Evolutionary conservation across 164 flowering plant genomes (phyloP).

Genomic region (Vitis riparia): DNA sequence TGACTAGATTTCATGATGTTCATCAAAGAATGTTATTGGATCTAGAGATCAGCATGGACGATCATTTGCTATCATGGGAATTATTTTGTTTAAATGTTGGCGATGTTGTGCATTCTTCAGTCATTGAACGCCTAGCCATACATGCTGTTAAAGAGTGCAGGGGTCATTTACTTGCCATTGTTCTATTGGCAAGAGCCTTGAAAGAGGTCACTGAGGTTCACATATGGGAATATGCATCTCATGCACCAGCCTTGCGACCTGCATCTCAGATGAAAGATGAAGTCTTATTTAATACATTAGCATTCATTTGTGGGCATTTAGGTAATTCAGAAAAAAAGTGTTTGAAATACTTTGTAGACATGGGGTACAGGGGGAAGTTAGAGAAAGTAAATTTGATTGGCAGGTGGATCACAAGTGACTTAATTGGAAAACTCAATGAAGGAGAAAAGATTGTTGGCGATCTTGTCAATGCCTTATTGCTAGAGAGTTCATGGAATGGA

Average conservation of each 20-base stretch:
- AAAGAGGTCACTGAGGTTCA: background rate
- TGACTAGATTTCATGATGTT: too few species aligned
- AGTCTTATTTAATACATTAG: too few species aligned
- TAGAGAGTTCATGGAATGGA: background rate
- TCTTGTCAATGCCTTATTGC: too few species aligned
- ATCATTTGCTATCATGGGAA: too few species aligned
- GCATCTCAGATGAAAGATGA: too few species aligned
- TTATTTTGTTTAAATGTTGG: background rate
- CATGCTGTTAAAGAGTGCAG: constrained; percentile 4
- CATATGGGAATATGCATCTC: constrained; percentile 1
- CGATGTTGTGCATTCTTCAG: background rate
- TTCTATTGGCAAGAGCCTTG: constrained; percentile 1
- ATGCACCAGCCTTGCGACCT: background rate
- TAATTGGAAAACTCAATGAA: background rate
- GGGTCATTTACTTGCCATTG: background rate
- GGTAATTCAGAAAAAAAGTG: too few species aligned
- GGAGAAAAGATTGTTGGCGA: background rate
- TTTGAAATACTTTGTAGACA: background rate
- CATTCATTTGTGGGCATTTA: too few species aligned
- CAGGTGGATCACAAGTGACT: background rate
- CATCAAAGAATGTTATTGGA: too few species aligned
- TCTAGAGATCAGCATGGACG: too few species aligned
- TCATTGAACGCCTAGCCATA: constrained; percentile 2
- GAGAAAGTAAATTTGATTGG: background rate
- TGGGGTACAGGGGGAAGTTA: background rate